phyloP scores from a whole-genome alignment of 208 protist species.

The Porcisia deanei region DNA sequence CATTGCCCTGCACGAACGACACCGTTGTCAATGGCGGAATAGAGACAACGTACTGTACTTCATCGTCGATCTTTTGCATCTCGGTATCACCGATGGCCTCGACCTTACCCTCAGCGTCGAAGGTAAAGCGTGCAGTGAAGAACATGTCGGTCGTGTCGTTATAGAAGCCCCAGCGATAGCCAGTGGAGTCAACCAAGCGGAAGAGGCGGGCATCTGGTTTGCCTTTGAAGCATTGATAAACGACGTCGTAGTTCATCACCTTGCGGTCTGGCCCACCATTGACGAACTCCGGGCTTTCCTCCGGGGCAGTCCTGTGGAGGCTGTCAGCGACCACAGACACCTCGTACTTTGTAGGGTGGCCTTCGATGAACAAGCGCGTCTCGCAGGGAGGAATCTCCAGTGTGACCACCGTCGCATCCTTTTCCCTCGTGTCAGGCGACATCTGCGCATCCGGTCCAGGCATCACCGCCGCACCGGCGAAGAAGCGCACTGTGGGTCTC shows the following conservation, averaged over 20 bases:
- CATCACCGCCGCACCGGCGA: constrained; percentile 35
- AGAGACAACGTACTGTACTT: constrained; percentile 30
- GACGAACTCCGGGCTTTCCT: constrained; percentile 52
- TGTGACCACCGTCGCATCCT: constrained; percentile 44
- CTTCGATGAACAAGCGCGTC: constrained; percentile 60
- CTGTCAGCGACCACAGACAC: constrained; percentile 56
- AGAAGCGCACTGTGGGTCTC: constrained; percentile 58
- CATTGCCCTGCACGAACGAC: constrained; percentile 50
- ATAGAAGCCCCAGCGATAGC: constrained; percentile 62
- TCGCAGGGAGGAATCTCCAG: constrained; percentile 56
- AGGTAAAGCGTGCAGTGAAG: constrained; percentile 21
- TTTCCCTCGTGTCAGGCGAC: constrained; percentile 40
- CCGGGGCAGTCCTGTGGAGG: constrained; percentile 37
- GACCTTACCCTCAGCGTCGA: constrained; percentile 19
- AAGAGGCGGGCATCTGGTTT: constrained; percentile 67
- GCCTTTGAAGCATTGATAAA: constrained; percentile 70
- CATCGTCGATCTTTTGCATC: constrained; percentile 34
- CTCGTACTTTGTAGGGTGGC: constrained; percentile 58
- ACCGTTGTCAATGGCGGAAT: constrained; percentile 48
- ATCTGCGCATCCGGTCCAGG: constrained; percentile 39
- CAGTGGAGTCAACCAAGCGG: constrained; percentile 57
- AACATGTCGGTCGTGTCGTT: constrained; percentile 44
- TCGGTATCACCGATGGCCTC: constrained; percentile 17
- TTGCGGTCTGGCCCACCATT: constrained; percentile 46
- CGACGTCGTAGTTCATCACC: constrained; percentile 51